Evolutionary conservation across 768 basidiomycete species (phyloP), one percentile per base, ranked within the genome.

Genomic region (Trichaptum fuscoviolaceum): DNA sequence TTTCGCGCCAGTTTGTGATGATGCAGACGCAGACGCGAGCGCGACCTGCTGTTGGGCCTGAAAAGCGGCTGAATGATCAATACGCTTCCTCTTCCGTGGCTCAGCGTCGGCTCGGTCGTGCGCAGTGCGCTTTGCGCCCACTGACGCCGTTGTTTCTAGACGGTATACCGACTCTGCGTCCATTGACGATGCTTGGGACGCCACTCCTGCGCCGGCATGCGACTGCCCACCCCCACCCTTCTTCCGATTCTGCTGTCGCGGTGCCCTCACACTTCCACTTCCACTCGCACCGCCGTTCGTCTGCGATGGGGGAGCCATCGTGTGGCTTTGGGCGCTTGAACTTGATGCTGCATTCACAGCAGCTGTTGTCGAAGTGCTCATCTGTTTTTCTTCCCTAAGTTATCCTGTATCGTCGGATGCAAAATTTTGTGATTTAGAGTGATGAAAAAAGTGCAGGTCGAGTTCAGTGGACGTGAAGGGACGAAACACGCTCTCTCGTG

Each of bases 81-180:
- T 80, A 69, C 89, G 84, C 77, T 91, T 93, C 70, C 91, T 79
- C 76, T 93, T 92, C 62, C 91, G 81, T 18, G 88, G 86, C 70
- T 92, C 91, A n/a, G 88, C 89, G 8, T 92, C 90, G 26, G 78
- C 82, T 71, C 86, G 85, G 63, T 92, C 91, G 20, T 72, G 78
- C 0, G 90, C 91, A 59, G 85, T 84, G 69, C 91, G 77, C 73
- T 93, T 92, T 20, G 82, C 74, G 42, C 85, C 85, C 23, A 68
- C 69, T 20, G 65, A 60, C 10, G 69, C 20, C 5, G 67, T 63
- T n/a, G 77, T 34, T 70, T 7, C 78, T 75, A 9, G 79, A 75
- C 63, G 82, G 78, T 15, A 86, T 85, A 18, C 87, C 87, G 68
- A 87, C 84, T 75, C 92, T 91, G 24, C 89, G 82, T 18, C 88